Evolutionary conservation across 805 yeast genomes (phyloP), one percentile per base, ranked within the genome.

Genomic region (Kodamaea sagamina): DNA sequence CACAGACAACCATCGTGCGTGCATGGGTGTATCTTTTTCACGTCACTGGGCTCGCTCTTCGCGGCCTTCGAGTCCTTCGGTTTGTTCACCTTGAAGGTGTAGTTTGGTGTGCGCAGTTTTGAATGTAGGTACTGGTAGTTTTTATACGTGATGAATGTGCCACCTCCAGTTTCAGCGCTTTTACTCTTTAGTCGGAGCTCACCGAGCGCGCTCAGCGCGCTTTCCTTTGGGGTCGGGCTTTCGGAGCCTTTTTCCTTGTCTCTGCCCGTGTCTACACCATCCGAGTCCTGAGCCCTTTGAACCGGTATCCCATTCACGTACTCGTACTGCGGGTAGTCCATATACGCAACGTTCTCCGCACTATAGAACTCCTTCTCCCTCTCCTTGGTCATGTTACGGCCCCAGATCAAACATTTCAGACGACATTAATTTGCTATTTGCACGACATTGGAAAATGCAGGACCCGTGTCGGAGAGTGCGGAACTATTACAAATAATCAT

Each of bases 1-100:
- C 92, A 84, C 16, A 63, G 67, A 61, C 92, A 84, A 4, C 65
- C 67, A 4, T 58, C 58, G 43, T 53, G 67, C 9, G 61, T 47
- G 52, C 82, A 77, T 17, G 52, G 55, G 47, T 62, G 74, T 2
- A 75, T 74, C 24, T 73, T 61, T 6, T 38, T 12, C 10, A n/a
- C 17, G 4, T 5, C 34, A 29, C 17, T n/a, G n/a, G n/a, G n/a
- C n/a, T 12, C 42, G 24, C 34, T 40, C 24, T 41, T 41, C 17
- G 38, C 31, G 25, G 38, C 16, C 39, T 43, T 29, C 22, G 21
- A 11, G 4, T 37, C 26, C 27, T 53, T 48, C 15, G 56, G 52
- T 35, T 47, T 48, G 17, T 46, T 48, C 6, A 44, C 45, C 28
- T 46, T 46, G 39, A 47, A 47, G 31, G 29, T 31, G 29, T 39